Conservation (phyloP, 768 basidiomycete genomes). For the Rhodotorula taiwanensis region DNA sequence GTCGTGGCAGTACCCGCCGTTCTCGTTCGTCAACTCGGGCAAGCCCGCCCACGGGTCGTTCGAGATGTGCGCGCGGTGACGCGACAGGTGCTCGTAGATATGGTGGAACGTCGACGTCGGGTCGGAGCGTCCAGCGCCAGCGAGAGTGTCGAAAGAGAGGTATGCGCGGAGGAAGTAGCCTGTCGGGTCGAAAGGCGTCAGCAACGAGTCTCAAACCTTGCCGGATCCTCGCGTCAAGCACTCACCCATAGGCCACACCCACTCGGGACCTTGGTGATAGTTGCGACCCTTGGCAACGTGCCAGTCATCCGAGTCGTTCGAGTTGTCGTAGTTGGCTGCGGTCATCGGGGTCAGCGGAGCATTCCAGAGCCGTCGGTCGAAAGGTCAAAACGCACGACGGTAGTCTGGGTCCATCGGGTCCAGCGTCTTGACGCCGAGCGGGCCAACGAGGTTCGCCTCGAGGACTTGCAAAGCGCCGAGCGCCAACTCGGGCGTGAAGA, state of each 20-base stretch:
- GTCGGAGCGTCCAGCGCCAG: conserved; percentile 62
- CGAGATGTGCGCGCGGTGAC: conserved; percentile 65
- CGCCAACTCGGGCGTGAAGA: conserved; percentile 76
- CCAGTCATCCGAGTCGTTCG: conserved; percentile 78
- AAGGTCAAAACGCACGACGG: conserved; percentile 50
- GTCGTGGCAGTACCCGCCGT: conserved; percentile 74
- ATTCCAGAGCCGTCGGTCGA: no score
- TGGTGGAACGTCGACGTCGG: conserved; percentile 65
- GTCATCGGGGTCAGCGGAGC: no score
- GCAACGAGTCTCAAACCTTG: no score
- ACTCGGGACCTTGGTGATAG: conserved; percentile 55
- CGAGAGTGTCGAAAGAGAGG: conserved; percentile 70
- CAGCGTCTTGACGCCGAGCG: conserved; percentile 93
- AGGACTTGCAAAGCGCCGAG: conserved; percentile 71
- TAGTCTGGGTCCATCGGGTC: conserved; percentile 84
- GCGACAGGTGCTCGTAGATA: conserved; percentile 65
- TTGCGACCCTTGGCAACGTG: conserved; percentile 87
- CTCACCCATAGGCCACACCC: conserved; percentile 33
- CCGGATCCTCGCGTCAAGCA: conserved; percentile 76
- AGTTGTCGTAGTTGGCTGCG: conserved; percentile 61
- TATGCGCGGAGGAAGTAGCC: conserved; percentile 95
- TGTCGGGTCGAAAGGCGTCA: no score
- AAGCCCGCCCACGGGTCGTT: conserved; percentile 85
- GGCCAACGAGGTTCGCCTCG: conserved; percentile 71
- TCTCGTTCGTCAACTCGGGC: conserved; percentile 78